Percentiles rank a stretch among this genome's conserved stretches.
These are phyloP conservation scores for Dictyostelium brefeldianum DNA, from an alignment of 78 protist species.

Conservation along the genomic window DNA sequence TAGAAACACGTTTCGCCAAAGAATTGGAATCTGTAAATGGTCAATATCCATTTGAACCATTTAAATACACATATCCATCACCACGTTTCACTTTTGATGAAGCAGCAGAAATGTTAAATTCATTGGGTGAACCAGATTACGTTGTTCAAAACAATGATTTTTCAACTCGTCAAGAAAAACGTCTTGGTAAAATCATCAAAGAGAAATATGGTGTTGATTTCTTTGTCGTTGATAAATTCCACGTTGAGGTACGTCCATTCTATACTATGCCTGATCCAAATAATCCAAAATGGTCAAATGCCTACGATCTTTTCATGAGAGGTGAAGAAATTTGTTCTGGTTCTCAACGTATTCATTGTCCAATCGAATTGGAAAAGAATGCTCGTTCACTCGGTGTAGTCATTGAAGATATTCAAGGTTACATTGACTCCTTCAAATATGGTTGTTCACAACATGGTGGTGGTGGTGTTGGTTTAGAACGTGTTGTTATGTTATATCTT, in stretches of 20 bases:
- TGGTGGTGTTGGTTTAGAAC: constrained; percentile 98
- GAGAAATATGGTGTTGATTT: constrained; percentile 96
- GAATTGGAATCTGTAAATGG: constrained; percentile 85
- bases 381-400: constrained; percentile 83
- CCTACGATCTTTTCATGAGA: constrained; percentile 99
- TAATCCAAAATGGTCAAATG: constrained; percentile 91
- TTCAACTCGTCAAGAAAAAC: constrained; percentile 89
- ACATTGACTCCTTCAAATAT: constrained; percentile 97
- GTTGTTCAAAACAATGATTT: constrained; percentile 77
- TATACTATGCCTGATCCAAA: constrained; percentile 99
- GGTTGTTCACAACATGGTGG: constrained; percentile 99
- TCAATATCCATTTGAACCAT: constrained; percentile 90
- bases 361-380: constrained; percentile 85
- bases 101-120: constrained; percentile 89
- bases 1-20: constrained; percentile 73
- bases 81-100: constrained; percentile 89
- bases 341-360: constrained; percentile 99
- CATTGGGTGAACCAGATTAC: constrained; percentile 30
- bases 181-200: constrained; percentile 95
- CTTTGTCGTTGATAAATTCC: constrained; percentile 97
- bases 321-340: constrained; percentile 99
- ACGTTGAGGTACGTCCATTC: constrained; percentile 97
- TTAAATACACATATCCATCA: constrained; percentile 87
- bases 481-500: constrained; percentile 97
- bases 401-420: constrained; percentile 78